Evolutionary conservation across 176 grass and related monocot genomes (phyloP).

Genomic region (Aegilops longissima): DNA sequence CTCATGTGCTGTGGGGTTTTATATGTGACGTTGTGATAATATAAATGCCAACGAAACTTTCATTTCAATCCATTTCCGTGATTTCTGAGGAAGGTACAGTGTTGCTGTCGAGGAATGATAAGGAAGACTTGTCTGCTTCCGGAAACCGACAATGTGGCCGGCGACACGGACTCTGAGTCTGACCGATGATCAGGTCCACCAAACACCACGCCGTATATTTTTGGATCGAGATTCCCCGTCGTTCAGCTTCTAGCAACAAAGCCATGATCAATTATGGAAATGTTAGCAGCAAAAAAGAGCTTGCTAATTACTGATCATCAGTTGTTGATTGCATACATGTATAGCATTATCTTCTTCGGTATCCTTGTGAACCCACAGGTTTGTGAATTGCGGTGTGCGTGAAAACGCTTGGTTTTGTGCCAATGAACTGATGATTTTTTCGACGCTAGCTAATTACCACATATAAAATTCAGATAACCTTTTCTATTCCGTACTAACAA

Average conservation of each 20-base stretch:
- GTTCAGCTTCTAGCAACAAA: not conserved
- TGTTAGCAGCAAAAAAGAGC: not conserved
- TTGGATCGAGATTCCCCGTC: constrained; percentile 13
- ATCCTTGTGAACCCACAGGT: not conserved
- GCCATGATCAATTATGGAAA: not conserved
- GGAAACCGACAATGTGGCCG: constrained; percentile 14
- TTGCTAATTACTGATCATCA: constrained; percentile 18
- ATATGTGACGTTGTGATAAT: constrained; percentile 11
- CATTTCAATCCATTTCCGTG: constrained; percentile 26
- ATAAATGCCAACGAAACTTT: constrained; percentile 1
- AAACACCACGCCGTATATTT: not conserved
- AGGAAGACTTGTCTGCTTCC: constrained; percentile 18
- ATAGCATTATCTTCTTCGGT: not conserved
- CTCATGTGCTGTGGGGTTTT: not conserved
- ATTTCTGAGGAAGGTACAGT: constrained; percentile 27
- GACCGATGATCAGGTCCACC: not conserved
- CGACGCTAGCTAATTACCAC: no score
- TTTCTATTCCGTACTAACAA: not conserved
- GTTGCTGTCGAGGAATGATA: constrained; percentile 52
- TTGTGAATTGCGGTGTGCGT: not conserved
- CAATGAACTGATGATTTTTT: no score
- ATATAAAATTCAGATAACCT: not conserved
- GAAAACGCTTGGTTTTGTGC: no score
- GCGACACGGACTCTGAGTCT: constrained; percentile 6
- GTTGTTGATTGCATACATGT: not conserved